These are phyloP conservation scores for Talaromyces albobiverticillius DNA, from an alignment of 2,329 filamentous ascomycete genomes.

Conservation along the genomic window DNA sequence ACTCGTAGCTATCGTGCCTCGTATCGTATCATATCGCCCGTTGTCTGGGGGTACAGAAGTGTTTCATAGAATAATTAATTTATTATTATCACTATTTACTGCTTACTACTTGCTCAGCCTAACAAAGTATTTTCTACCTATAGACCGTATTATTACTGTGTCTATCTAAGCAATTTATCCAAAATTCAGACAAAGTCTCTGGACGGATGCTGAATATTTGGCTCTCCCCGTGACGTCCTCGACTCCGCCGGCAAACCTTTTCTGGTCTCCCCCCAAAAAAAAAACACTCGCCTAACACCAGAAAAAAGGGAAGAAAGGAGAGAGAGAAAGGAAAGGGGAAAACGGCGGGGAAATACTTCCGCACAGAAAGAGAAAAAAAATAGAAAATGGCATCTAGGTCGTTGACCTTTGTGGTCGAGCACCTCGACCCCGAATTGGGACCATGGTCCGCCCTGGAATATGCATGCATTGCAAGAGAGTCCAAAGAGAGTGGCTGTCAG, in stretches of 20 bases:
- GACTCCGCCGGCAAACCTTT: conserved; percentile 11
- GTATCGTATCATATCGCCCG: no score
- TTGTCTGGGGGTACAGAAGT: no score
- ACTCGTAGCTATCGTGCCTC: no score
- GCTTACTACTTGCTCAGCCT: no score
- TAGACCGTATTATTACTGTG: no score
- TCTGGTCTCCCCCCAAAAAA: not conserved
- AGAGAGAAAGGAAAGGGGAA: not conserved
- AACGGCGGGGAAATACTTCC: not conserved
- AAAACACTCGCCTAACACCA: not conserved
- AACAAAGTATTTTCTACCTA: no score
- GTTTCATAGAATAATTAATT: no score
- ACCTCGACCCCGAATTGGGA: conserved; percentile 91
- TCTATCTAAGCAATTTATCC: no score
- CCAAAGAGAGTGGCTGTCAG: conserved; percentile 59
- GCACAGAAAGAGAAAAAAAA: conserved; percentile 21
- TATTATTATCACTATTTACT: no score
- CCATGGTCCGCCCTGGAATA: conserved; percentile 95
- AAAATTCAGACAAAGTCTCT: no score
- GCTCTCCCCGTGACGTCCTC: conserved; percentile 17
- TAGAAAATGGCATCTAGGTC: conserved; percentile 26
- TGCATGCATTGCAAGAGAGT: conserved; percentile 79
- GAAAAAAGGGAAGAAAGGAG: not conserved
- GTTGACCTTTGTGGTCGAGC: conserved; percentile 91
- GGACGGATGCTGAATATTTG: no score